These are phyloP conservation scores for Penicillium lividum DNA, from an alignment of 495 filamentous ascomycete genomes.

Conservation along the genomic window DNA sequence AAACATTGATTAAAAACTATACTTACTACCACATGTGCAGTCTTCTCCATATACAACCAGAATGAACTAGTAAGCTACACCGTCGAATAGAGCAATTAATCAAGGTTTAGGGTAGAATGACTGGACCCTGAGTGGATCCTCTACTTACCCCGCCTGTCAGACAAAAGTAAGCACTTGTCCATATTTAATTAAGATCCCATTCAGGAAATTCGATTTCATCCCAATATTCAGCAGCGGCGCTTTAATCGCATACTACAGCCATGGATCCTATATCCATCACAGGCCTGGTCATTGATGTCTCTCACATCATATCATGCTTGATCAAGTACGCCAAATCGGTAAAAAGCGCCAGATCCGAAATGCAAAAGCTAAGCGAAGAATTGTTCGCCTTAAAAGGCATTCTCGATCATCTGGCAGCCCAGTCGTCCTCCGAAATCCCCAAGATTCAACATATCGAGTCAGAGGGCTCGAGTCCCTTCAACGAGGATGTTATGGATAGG, in stretches of 20 bases:
- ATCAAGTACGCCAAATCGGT: conserved; percentile 25
- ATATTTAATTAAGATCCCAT: too few relatives aligned
- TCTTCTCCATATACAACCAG: too few relatives aligned
- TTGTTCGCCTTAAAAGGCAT: conserved; percentile 26
- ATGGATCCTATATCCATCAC: conserved; percentile 26
- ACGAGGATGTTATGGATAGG: conserved; percentile 13
- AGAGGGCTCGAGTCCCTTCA: conserved; percentile 4
- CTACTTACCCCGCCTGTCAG: conserved; percentile 13
- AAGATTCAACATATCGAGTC: conserved; percentile 3
- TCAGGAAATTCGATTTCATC: too few relatives aligned
- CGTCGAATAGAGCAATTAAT: not conserved
- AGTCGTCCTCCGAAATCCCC: not conserved
- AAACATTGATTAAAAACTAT: too few relatives aligned
- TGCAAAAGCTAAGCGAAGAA: conserved; percentile 25
- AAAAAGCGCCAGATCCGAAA: conserved; percentile 20
- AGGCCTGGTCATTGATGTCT: conserved; percentile 19
- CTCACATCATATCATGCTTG: conserved; percentile 15
- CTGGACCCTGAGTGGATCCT: not conserved
- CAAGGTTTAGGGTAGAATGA: not conserved
- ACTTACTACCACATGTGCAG: too few relatives aligned
- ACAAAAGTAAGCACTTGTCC: not conserved
- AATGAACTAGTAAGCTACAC: too few relatives aligned
- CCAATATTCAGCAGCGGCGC: too few relatives aligned
- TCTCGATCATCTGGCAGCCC: conserved; percentile 19
- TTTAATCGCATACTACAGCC: not conserved